Base-by-base conservation (phyloP, 2,329 filamentous ascomycete species). In the Fusarium neocosmosporiellum region DNA sequence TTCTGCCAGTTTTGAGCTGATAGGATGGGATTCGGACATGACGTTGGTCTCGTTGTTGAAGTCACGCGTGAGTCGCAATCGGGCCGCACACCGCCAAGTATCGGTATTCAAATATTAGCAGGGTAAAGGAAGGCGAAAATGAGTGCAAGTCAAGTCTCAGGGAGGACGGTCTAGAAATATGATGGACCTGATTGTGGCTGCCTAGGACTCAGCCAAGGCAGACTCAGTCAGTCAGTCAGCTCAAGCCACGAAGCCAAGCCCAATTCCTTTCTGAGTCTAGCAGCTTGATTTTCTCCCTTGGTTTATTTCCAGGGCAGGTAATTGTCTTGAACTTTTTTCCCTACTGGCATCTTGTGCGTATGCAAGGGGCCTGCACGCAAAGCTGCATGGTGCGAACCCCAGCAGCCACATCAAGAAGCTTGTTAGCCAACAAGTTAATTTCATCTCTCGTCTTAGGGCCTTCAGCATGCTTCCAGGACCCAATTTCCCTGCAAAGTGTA, bases 121-220 rank as follows among this genome's bases (percentile, higher is more conserved):
- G 22, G 8, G 41, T 3, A 46, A 46, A 18, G 2, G 5, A 24
- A 46, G 41, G 8, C 22, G 10, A 46, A 46, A 18, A 46, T 27
- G 9, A 46, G 29, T 58, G 6, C 18, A 24, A 29, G 20, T n/a
- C 27, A 37, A 22, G n/a, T 24, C 11, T 18, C 27, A 27, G 20
- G 24, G n/a, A 22, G 13, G 29, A 14, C n/a, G 37, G 58, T 16
- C 48, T 34, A 55, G 33, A 33, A 22, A 22, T 55, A 22, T 20
- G n/a, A 16, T 22, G 50, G 33, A 36, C 33, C 20, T 36, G 16
- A 14, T 27, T 46, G 9, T 58, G 59, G 69, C 55, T 61, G 59
- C 69, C 69, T 71, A 16, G 16, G 22, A 20, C 20, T 18, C 39
- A 61, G 59, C 65, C 36, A 69, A 69, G 69, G 69, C 69, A 59